Evolutionary conservation across 352 stramenopile genomes (phyloP).

Genomic region (Phytophthora tubulina): DNA sequence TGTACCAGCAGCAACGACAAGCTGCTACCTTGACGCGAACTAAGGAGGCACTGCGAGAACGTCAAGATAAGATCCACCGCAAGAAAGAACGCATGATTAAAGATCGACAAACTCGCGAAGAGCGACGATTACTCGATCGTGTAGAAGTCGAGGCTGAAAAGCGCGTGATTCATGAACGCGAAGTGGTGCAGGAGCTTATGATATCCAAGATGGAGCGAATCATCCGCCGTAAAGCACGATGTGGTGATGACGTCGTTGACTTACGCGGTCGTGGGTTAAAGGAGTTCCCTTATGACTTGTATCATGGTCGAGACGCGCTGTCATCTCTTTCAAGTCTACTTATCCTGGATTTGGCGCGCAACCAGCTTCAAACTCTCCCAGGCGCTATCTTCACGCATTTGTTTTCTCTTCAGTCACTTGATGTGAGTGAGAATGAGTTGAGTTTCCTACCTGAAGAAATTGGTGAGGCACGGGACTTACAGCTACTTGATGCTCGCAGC

Average conservation of each 20-base stretch:
- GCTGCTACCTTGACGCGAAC: constrained; percentile 63
- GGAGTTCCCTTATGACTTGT: constrained; percentile 54
- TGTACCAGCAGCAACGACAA: constrained; percentile 63
- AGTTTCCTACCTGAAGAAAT: constrained; percentile 59
- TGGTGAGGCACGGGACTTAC: constrained; percentile 59
- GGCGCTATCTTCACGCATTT: constrained; percentile 65
- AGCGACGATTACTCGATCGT: constrained; percentile 53
- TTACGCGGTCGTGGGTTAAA: constrained; percentile 45
- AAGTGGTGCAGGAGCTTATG: constrained; percentile 68
- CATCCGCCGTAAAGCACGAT: constrained; percentile 57
- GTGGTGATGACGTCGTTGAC: constrained; percentile 63
- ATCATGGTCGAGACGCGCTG: constrained; percentile 62
- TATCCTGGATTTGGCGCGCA: constrained; percentile 72
- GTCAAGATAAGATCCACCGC: constrained; percentile 68
- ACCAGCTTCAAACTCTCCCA: constrained; percentile 56
- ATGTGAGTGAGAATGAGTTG: constrained; percentile 68
- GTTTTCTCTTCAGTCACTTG: constrained; percentile 61
- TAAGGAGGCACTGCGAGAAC: constrained; percentile 67
- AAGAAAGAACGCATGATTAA: constrained; percentile 70
- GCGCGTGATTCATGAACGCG: constrained; percentile 51
- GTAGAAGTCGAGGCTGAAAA: constrained; percentile 55
- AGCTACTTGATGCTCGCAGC: constrained; percentile 54
- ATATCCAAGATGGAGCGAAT: constrained; percentile 64
- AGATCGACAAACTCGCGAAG: constrained; percentile 66
- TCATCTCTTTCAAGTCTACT: constrained; percentile 67